Conservation (phyloP, 148 eudicot species). For the Silene latifolia region DNA sequence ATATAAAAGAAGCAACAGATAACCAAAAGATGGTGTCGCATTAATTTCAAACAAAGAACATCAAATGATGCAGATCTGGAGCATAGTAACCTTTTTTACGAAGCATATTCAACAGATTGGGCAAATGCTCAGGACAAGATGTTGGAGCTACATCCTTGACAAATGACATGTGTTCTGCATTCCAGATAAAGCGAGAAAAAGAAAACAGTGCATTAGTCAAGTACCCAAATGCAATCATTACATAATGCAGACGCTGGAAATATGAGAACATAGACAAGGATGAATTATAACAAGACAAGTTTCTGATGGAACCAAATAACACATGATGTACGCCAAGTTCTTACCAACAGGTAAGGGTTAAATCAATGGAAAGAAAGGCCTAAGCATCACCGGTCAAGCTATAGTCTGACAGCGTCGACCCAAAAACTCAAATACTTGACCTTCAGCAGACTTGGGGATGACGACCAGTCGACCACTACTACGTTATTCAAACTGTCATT, state of each 20-base stretch:
- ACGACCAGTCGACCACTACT: too few species aligned
- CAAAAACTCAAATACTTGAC: neutral
- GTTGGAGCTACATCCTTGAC: constrained; percentile 81
- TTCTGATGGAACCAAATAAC: neutral
- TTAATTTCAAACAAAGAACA: neutral
- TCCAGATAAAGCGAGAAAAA: constrained; percentile 10
- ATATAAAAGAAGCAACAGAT: neutral
- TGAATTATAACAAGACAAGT: neutral
- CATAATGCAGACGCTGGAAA: neutral
- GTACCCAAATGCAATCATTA: neutral
- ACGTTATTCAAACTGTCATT: neutral
- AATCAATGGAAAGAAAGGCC: too few species aligned
- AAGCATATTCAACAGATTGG: constrained; percentile 68
- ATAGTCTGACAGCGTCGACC: neutral
- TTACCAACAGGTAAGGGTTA: neutral
- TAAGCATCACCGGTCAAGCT: neutral
- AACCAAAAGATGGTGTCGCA: neutral
- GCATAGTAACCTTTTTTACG: constrained; percentile 64
- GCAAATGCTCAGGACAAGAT: constrained; percentile 70
- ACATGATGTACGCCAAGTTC: neutral
- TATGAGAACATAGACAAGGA: neutral
- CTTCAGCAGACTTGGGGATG: neutral
- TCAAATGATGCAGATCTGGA: constrained; percentile 9
- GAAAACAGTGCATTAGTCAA: neutral
- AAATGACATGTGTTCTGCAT: constrained; percentile 71